Base-by-base conservation (phyloP, 352 stramenopile genomes). In the Globisporangium cederbergense region DNA sequence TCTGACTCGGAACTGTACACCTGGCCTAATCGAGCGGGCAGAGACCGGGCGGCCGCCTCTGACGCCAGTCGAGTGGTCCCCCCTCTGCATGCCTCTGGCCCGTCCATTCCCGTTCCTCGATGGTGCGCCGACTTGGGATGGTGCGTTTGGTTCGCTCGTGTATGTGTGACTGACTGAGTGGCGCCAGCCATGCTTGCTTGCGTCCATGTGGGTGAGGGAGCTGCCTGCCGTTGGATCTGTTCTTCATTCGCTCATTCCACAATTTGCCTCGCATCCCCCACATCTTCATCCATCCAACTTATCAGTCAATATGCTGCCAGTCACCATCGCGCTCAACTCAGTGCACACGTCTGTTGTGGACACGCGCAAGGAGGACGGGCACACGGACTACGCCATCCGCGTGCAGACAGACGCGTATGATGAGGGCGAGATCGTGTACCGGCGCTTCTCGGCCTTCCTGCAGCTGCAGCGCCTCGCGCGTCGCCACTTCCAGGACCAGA, bases 301-400 rank as follows among this genome's bases (percentile, higher is more conserved):
- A 22, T 13, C 14, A 46, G 4, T 62, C 52, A 60, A 20, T 18
- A 77, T 86, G 75, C 66, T 81, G 66, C 71, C 75, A 20, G 62
- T 62, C 4, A 58, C 66, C 28, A 73, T 90, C 59, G 51, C 67
- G 53, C 73, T 94, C 22, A 78, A 67, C 53, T 72, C 79, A 20
- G 71, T 94, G 59, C 81, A 77, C 66, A 84, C 72, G 25, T 77
- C 65, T 22, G 78, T 95, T 50, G 73, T 93, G n/a, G 77, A 86
- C 64, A 91, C 86, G 28, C 83, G 83, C 64, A 91, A 91, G 68
- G 76, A 88, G 40, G 73, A 73, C 55, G 70, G 82, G 50, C 83
- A 93, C 80, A 95, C 86, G n/a, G 83, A 95, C 73, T 95, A 95
- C 61, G 83, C 82, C 57, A 88, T 95, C 70, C 80, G 82, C 46